Evolutionary conservation across 495 filamentous ascomycete genomes (phyloP).

Genomic region (Rostrohypoxylon terebratum): DNA sequence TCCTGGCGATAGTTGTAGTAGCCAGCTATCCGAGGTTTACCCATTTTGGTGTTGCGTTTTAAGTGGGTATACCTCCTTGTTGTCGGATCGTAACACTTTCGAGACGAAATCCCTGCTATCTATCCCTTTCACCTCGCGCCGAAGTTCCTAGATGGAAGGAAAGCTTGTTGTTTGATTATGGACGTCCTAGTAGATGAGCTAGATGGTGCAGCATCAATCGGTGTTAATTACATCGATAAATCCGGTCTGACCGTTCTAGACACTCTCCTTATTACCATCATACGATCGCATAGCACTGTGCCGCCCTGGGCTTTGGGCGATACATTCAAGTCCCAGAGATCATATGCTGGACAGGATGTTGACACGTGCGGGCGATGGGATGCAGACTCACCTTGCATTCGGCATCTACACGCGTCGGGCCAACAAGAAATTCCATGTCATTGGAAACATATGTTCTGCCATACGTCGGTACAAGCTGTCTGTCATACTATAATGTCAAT

Average conservation of each 20-base stretch:
- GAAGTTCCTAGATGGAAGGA: slow-evolving; percentile 54
- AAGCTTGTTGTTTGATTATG: slow-evolving; percentile 54
- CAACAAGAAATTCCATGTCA: slow-evolving; percentile 42
- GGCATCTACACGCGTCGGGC: slow-evolving; percentile 28
- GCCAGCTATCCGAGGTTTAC: no score
- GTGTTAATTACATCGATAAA: slow-evolving; percentile 47
- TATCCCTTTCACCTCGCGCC: slow-evolving; percentile 57
- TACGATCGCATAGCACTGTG: slow-evolving; percentile 54
- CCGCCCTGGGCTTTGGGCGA: slow-evolving; percentile 45
- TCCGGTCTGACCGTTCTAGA: slow-evolving; percentile 59
- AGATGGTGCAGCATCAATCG: slow-evolving; percentile 22
- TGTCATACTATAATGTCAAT: slow-evolving; percentile 52
- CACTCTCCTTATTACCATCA: slow-evolving; percentile 54
- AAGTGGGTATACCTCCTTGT: no score
- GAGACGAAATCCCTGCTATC: slow-evolving; percentile 21
- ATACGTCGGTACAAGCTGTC: slow-evolving; percentile 55
- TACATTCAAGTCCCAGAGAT: slow-evolving; percentile 17
- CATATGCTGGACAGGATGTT: slow-evolving; percentile 54
- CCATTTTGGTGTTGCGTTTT: no score
- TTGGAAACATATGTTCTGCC: slow-evolving; percentile 61
- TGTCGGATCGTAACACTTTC: no score
- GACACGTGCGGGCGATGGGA: slow-evolving; percentile 59
- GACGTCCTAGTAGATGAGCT: slow-evolving; percentile 7
- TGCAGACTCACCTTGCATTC: slow-evolving; percentile 53
- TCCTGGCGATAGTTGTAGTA: no score